Base-by-base conservation (phyloP, 2,329 filamentous ascomycete genomes). In the Xylogone sp. region DNA sequence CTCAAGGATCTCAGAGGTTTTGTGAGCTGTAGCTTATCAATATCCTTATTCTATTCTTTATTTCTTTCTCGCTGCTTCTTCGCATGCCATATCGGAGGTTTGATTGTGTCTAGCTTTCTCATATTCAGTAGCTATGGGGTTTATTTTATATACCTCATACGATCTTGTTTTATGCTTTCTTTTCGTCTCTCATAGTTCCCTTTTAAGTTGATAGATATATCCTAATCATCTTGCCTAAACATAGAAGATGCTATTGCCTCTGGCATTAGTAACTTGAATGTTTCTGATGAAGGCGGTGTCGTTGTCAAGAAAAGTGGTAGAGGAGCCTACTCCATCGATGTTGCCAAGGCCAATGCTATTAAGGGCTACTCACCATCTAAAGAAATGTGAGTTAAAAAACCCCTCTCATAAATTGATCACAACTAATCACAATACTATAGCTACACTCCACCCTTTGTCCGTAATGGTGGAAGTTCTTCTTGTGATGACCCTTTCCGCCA, bases 371-470 rank as follows among this genome's bases (percentile, higher is more conserved):
- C 53, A 12, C 55, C 54, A 31, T 44, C 46, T 27, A 45, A 45
- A 43, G 51, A 56, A 12, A 52, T 52, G 63, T 64, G 55, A 57
- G 61, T 18, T 43, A 46, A 12, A 39, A 19, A 42, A 34, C 21
- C 20, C 20, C 7, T 7, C 3, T 2, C 18, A n/a, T 6, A 10
- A 3, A 31, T 22, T 10, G 47, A 9, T 21, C 16, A 3, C 9
- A 34, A 21, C 53, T 57, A n/a, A 59, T n/a, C n/a, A n/a, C n/a
- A 21, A 19, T n/a, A 19, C 3, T 24, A 13, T 22, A 64, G 62
- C 22, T 63, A 63, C 45, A 59, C 59, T 5, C 59, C 62, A 34
- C 61, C 62, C 18, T 65, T 65, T 43, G 58, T 63, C 46, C 57
- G 59, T 42, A 60, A 58, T 48, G 56, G 59, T 42, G 44, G 51